A percentile compares a stretch with the other conserved stretches of the same genome.
phyloP scores from a whole-genome alignment of 345 rosid species.

The Moricandia arvensis region DNA sequence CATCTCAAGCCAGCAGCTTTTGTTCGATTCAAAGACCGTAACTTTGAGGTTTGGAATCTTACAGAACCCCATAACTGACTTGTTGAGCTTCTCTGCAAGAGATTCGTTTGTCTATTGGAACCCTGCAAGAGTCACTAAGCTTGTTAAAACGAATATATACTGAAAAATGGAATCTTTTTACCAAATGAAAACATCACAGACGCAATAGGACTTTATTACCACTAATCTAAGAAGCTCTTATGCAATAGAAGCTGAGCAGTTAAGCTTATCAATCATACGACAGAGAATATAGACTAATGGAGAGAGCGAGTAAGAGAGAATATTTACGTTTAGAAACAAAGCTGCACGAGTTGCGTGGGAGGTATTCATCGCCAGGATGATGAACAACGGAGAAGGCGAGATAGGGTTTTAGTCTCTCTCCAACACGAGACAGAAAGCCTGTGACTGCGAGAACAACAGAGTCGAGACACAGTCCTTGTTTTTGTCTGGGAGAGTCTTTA shows the following conservation, averaged over 20 bases:
- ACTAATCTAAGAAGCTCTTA: neutral
- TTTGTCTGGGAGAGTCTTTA: neutral
- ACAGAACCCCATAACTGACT: slow-evolving; percentile 48
- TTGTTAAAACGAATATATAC: neutral
- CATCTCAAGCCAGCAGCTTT: slow-evolving; percentile 52
- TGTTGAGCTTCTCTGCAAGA: slow-evolving; percentile 41
- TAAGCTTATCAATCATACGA: neutral
- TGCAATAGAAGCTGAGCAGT: neutral
- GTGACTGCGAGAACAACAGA: slow-evolving; percentile 26
- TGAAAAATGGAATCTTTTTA: slow-evolving; percentile 1
- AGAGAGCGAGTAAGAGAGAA: neutral
- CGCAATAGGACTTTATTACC: neutral
- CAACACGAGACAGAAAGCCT: slow-evolving; percentile 13
- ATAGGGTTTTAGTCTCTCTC: slow-evolving; percentile 7
- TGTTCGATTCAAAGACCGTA: slow-evolving; percentile 14
- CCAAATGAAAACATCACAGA: neutral
- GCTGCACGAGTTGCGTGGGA: slow-evolving; percentile 37
- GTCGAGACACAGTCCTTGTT: slow-evolving; percentile 19
- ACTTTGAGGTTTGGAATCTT: slow-evolving; percentile 23
- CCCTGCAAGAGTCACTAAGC: slow-evolving; percentile 45
- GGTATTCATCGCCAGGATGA: slow-evolving; percentile 25
- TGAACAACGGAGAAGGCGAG: neutral
- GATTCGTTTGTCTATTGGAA: slow-evolving; percentile 52
- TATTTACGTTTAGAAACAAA: slow-evolving; percentile 30
- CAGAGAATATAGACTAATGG: neutral